Conservation (phyloP, 2,329 filamentous ascomycete species). For the Ophiocordyceps polyrhachis-furcata region DNA sequence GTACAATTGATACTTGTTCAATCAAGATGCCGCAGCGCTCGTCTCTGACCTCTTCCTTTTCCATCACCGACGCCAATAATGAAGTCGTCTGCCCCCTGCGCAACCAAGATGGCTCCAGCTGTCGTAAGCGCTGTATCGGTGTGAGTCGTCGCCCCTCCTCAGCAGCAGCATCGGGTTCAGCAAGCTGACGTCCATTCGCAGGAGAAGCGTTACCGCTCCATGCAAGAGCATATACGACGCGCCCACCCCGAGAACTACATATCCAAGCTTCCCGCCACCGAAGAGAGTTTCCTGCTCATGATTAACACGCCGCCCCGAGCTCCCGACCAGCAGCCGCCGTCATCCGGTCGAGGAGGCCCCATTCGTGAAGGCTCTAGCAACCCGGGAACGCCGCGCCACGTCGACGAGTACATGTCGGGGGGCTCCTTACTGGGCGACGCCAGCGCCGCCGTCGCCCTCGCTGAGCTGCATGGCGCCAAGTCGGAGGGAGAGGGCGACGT, state of each 20-base stretch:
- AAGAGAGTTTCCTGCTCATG: slow-evolving; percentile 96
- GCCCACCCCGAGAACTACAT: slow-evolving; percentile 97
- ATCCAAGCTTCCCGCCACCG: slow-evolving; percentile 89
- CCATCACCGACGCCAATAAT: slow-evolving; percentile 78
- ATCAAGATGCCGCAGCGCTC: slow-evolving; percentile 75
- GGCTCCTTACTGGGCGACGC: slow-evolving; percentile 37
- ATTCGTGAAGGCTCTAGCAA: slow-evolving; percentile 45
- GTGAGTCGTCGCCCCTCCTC: slow-evolving; percentile 43
- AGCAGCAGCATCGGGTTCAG: slow-evolving; percentile 2
- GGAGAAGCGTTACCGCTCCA: slow-evolving; percentile 93
- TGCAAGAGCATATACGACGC: slow-evolving; percentile 97
- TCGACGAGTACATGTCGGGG: slow-evolving; percentile 43
- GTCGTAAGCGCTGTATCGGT: slow-evolving; percentile 92
- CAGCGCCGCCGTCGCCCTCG: slow-evolving; percentile 71
- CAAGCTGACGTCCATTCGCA: slow-evolving; percentile 18
- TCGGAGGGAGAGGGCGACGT: slow-evolving; percentile 61
- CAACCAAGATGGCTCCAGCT: slow-evolving; percentile 92
- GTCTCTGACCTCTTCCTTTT: slow-evolving; percentile 76
- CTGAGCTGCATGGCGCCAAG: slow-evolving; percentile 63
- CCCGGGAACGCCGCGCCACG: slow-evolving; percentile 47
- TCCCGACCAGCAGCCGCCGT: slow-evolving; percentile 18
- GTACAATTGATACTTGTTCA: slow-evolving; percentile 18
- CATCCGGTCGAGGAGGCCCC: slow-evolving; percentile 5
- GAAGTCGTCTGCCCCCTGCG: slow-evolving; percentile 92
- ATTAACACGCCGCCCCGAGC: slow-evolving; percentile 74